A percentile compares a stretch with the other conserved stretches of the same genome.
These are phyloP conservation scores for Xylaria arbuscula DNA, from an alignment of 2,329 filamentous ascomycete genomes.

Conservation along the genomic window DNA sequence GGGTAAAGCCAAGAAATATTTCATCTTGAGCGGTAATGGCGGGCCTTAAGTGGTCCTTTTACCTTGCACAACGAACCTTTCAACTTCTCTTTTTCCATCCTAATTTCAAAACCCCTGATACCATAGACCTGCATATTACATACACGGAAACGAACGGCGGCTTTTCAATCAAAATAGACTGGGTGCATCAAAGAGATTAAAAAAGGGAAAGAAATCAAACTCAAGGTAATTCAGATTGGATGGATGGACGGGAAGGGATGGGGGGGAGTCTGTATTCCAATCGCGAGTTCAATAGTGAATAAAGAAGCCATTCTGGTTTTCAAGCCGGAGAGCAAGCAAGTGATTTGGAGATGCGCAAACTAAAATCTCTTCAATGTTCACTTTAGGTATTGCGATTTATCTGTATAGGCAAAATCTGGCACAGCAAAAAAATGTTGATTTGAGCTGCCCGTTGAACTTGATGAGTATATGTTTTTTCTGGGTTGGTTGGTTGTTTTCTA, in stretches of 20 bases:
- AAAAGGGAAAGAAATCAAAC: background rate
- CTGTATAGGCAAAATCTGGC: no score
- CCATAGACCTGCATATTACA: constrained; percentile 34
- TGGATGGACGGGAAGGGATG: no score
- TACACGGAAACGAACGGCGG: constrained; percentile 23
- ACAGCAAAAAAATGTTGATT: no score
- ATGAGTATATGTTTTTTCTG: no score
- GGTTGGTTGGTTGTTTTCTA: constrained; percentile 2
- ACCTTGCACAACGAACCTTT: background rate
- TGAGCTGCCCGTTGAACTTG: no score
- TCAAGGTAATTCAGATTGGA: background rate
- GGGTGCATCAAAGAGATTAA: constrained; percentile 8
- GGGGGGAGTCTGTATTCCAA: background rate
- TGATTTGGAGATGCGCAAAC: no score
- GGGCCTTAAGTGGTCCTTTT: background rate
- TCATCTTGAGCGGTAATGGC: constrained; percentile 1
- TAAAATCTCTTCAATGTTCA: background rate
- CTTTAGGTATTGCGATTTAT: background rate
- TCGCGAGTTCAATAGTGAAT: constrained; percentile 3
- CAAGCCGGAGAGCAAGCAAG: background rate
- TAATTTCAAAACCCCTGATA: constrained; percentile 17
- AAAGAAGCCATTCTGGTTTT: background rate
- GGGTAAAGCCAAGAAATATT: background rate
- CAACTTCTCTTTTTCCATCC: background rate
- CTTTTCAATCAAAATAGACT: constrained; percentile 21